phyloP scores from a whole-genome alignment of 2,329 filamentous ascomycete genomes.

The Hymenoscyphus infarciens region DNA sequence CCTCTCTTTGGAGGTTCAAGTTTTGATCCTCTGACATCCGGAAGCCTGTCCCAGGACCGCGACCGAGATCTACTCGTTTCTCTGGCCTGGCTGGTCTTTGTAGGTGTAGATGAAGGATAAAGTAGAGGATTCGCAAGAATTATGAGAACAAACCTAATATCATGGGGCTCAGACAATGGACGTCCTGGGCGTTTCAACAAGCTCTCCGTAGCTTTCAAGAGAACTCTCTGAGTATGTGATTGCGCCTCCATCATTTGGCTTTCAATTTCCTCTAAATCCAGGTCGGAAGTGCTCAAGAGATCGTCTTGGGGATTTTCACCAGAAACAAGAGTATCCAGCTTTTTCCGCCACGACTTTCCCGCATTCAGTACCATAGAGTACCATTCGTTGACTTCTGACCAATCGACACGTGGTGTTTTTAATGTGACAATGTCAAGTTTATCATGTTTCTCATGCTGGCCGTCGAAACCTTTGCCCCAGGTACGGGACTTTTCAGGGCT shows the following conservation, averaged over 20 bases:
- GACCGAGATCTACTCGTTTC: slow-evolving; percentile 23
- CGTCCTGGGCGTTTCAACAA: slow-evolving; percentile 76
- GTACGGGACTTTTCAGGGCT: slow-evolving; percentile 35
- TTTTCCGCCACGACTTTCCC: slow-evolving; percentile 62
- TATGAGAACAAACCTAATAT: slow-evolving; percentile 75
- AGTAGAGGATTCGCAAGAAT: slow-evolving; percentile 76
- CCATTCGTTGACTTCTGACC: slow-evolving; percentile 68
- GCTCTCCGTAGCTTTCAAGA: slow-evolving; percentile 76
- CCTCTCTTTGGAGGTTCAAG: slow-evolving; percentile 11
- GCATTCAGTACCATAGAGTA: slow-evolving; percentile 66
- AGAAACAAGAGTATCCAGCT: slow-evolving; percentile 52
- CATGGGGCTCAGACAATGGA: slow-evolving; percentile 61
- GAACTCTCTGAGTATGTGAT: slow-evolving; percentile 61
- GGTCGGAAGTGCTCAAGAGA: slow-evolving; percentile 21
- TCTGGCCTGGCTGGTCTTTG: slow-evolving; percentile 7
- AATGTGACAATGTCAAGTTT: slow-evolving; percentile 45
- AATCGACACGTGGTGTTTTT: slow-evolving; percentile 69
- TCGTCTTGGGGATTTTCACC: slow-evolving; percentile 21
- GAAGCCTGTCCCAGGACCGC: slow-evolving; percentile 26
- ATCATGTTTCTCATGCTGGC: slow-evolving; percentile 7
- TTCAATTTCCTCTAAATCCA: slow-evolving; percentile 44
- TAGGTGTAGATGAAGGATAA: slow-evolving; percentile 40
- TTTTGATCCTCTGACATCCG: not conserved
- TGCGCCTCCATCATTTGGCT: slow-evolving; percentile 58
- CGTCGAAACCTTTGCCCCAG: slow-evolving; percentile 29